Conservation (phyloP, 345 rosid species). For the Combretum micranthum region DNA sequence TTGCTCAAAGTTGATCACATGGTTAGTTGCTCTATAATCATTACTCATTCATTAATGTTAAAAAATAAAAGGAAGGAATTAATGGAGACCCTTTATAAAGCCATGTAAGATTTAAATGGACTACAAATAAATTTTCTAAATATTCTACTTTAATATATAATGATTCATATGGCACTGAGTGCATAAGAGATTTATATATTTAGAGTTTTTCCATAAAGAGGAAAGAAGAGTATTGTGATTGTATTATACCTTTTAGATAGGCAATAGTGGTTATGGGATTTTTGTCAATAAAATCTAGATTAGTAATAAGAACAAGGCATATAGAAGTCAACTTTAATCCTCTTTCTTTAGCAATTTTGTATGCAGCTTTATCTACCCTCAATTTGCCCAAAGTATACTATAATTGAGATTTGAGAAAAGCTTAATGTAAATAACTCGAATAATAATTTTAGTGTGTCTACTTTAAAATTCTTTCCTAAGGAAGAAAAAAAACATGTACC, state of each 20-base stretch:
- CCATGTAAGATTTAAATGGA: too few species aligned
- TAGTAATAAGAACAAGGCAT: conserved; percentile 62
- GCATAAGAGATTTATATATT: too few species aligned
- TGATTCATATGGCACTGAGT: too few species aligned
- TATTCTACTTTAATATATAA: too few species aligned
- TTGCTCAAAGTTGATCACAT: too few species aligned
- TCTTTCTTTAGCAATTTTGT: conserved; percentile 46
- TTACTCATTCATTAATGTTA: too few species aligned
- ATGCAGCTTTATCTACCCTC: conserved; percentile 65
- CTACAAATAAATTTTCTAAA: too few species aligned
- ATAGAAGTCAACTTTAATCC: conserved; percentile 52
- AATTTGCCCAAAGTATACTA: conserved; percentile 86
- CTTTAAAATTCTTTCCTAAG: background rate
- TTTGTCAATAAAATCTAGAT: conserved; percentile 40
- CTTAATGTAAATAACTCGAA: background rate
- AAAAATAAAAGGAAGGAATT: too few species aligned
- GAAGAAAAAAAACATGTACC: conserved; percentile 25
- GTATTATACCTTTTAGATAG: conserved; percentile 43
- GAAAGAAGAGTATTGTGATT: too few species aligned
- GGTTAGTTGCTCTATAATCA: too few species aligned
- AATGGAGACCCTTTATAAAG: too few species aligned
- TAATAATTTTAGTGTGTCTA: background rate
- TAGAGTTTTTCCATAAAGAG: too few species aligned
- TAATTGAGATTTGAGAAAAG: conserved; percentile 28
- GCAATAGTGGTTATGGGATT: conserved; percentile 67